These are phyloP conservation scores for Nematocida sp. DNA, from an alignment of 371 early-diverging fungal species.

Conservation along the genomic window DNA sequence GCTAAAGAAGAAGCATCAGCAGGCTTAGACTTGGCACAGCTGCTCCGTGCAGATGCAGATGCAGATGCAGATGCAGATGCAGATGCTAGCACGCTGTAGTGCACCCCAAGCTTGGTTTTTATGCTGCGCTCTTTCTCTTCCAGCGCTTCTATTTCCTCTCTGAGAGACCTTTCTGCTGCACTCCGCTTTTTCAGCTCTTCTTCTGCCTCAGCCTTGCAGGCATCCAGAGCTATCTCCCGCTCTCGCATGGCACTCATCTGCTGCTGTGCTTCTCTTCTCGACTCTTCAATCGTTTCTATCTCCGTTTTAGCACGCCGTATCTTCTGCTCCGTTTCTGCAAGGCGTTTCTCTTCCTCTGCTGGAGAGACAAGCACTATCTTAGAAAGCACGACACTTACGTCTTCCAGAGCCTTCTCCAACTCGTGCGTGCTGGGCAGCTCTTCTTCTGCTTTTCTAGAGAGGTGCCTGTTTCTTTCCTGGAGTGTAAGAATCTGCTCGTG, in stretches of 20 bases:
- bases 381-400: neutral
- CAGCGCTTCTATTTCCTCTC: conserved; percentile 64
- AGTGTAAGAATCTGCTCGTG: conserved; percentile 25
- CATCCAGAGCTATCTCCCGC: neutral
- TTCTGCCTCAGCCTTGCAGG: neutral
- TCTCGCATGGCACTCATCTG: conserved; percentile 61
- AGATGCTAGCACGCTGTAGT: neutral
- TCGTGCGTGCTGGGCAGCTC: neutral
- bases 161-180: neutral
- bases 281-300: conserved; percentile 65
- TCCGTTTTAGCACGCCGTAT: conserved; percentile 66
- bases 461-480: conserved; percentile 6
- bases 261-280: conserved; percentile 64
- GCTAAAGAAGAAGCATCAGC: neutral
- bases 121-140: conserved; percentile 55
- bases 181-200: neutral
- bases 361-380: neutral
- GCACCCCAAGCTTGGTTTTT: neutral
- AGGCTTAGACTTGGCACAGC: too few species aligned
- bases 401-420: neutral
- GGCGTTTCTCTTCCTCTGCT: conserved; percentile 66
- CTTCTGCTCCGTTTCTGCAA: conserved; percentile 66
- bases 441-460: neutral
- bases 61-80: neutral
- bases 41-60: too few species aligned